phyloP scores from a whole-genome alignment of 257 asterid genomes.

The Nicotiana paniculata region DNA sequence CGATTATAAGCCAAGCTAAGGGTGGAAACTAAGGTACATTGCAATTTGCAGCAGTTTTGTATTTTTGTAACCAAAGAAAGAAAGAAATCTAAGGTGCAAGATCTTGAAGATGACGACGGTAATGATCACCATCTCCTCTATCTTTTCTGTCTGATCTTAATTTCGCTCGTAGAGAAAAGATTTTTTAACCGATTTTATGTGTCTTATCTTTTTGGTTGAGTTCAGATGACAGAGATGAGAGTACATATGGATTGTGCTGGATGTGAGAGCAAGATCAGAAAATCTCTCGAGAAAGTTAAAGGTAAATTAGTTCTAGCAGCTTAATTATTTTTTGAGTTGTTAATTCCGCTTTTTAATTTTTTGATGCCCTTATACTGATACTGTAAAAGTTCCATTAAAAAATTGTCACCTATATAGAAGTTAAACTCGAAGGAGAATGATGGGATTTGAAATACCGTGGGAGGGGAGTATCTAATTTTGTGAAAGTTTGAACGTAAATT shows the following conservation, averaged over 20 bases:
- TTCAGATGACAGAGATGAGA: conserved; percentile 59
- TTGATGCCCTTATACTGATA: too few relatives aligned
- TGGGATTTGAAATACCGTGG: background rate
- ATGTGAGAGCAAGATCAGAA: conserved; percentile 57
- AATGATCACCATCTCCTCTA: background rate
- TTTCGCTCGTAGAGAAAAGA: background rate
- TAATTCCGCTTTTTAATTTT: too few relatives aligned
- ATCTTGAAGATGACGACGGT: conserved; percentile 6
- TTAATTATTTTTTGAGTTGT: too few relatives aligned
- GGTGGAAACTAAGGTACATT: background rate
- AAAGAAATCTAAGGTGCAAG: background rate
- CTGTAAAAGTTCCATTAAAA: too few relatives aligned
- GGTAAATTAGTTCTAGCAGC: conserved; percentile 20
- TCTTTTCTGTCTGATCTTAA: background rate
- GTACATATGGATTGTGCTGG: conserved; percentile 78
- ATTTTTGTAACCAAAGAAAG: background rate
- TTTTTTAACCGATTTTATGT: background rate
- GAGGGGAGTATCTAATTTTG: background rate
- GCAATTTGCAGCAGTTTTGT: background rate
- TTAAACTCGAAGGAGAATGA: too few relatives aligned
- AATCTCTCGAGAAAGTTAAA: conserved; percentile 46
- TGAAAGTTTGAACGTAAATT: background rate
- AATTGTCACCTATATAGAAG: too few relatives aligned
- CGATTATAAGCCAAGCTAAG: background rate
- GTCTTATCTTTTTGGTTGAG: background rate